These are phyloP conservation scores for Kazachstania taianensis DNA, from an alignment of 805 yeast species.

Conservation along the genomic window DNA sequence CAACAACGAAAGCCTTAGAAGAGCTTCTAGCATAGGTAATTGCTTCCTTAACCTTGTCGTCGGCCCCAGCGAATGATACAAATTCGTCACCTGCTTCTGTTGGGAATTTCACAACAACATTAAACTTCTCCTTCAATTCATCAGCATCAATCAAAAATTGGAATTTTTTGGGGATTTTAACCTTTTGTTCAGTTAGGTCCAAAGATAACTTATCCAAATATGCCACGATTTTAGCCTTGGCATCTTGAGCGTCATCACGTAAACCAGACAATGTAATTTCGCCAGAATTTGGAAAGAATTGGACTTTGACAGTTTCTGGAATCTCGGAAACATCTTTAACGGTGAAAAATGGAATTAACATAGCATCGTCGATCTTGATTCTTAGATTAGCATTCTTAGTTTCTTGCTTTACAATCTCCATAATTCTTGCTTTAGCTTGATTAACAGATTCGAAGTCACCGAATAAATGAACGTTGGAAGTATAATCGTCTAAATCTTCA, in stretches of 20 bases:
- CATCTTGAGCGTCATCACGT: slow-evolving; percentile 50
- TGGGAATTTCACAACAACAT: slow-evolving; percentile 52
- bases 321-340: slow-evolving; percentile 8
- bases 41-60: slow-evolving; percentile 50
- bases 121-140: slow-evolving; percentile 41
- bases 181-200: slow-evolving; percentile 42
- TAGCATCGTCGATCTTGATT: slow-evolving; percentile 35
- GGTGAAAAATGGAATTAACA: slow-evolving; percentile 28
- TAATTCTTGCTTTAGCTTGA: slow-evolving; percentile 59
- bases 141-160: slow-evolving; percentile 59
- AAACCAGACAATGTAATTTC: slow-evolving; percentile 57
- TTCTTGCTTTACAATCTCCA: slow-evolving; percentile 65
- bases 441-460: slow-evolving; percentile 82
- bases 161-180: slow-evolving; percentile 54
- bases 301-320: slow-evolving; percentile 20
- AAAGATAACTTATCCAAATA: slow-evolving; percentile 36
- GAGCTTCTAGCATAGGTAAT: slow-evolving; percentile 48
- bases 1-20: slow-evolving; percentile 51
- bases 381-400: slow-evolving; percentile 48
- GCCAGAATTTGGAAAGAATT: slow-evolving; percentile 19
- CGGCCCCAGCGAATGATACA: slow-evolving; percentile 58
- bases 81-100: slow-evolving; percentile 33
- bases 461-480: slow-evolving; percentile 53
- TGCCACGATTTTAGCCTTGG: slow-evolving; percentile 42
- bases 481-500: slow-evolving; percentile 49